phyloP scores from a whole-genome alignment of 2,329 filamentous ascomycete genomes.

The Xylariomycetidae sp. region DNA sequence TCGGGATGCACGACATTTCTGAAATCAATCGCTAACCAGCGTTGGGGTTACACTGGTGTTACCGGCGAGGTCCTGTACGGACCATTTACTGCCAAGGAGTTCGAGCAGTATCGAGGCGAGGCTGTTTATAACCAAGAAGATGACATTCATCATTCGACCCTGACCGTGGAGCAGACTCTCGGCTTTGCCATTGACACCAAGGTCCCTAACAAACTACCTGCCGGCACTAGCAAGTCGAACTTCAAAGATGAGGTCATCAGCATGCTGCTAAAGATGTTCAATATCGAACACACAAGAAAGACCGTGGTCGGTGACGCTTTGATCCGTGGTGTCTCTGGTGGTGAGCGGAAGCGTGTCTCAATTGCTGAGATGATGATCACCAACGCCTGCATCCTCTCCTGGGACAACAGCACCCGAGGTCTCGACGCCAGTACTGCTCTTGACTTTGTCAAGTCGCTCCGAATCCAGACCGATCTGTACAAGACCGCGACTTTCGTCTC shows the following conservation, averaged over 20 bases:
- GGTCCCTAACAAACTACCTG: constrained; percentile 73
- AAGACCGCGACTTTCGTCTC: constrained; percentile 81
- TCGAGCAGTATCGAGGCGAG: constrained; percentile 73
- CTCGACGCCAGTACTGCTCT: constrained; percentile 65
- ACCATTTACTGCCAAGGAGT: constrained; percentile 65
- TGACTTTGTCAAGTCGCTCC: constrained; percentile 64
- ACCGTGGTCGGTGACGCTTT: constrained; percentile 83
- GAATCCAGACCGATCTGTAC: constrained; percentile 79
- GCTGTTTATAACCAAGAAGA: constrained; percentile 84
- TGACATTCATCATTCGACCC: constrained; percentile 77
- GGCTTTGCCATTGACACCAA: constrained; percentile 82
- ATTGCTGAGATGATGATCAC: constrained; percentile 82
- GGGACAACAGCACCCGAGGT: constrained; percentile 71
- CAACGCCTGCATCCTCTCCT: constrained; percentile 65
- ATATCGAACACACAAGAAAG: constrained; percentile 81
- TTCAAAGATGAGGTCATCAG: constrained; percentile 75
- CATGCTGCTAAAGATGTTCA: constrained; percentile 84
- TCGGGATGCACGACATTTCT: constrained; percentile 68
- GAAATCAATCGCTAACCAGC: constrained; percentile 64
- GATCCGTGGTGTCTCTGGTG: constrained; percentile 74
- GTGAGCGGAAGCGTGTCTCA: constrained; percentile 74
- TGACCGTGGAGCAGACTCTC: constrained; percentile 84
- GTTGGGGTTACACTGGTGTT: constrained; percentile 49
- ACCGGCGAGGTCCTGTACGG: constrained; percentile 73
- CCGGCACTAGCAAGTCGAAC: constrained; percentile 64